Conservation (phyloP, 768 basidiomycete genomes). For the Boletales sp. region DNA sequence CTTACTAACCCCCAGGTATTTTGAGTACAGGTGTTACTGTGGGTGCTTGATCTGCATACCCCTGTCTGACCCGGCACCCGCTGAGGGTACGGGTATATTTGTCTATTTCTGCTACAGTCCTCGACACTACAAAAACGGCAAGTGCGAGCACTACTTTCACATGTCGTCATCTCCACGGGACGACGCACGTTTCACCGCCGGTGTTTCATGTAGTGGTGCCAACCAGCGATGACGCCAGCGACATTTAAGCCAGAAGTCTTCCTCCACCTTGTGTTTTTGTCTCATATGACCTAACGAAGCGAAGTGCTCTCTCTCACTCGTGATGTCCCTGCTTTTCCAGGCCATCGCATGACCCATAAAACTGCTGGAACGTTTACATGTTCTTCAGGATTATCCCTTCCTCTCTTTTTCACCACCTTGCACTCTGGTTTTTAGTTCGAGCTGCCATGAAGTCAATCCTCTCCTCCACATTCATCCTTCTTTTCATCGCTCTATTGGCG, state of each 20-base stretch:
- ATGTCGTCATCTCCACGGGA: not conserved
- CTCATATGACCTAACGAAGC: not conserved
- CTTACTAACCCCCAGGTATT: no score
- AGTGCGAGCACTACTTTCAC: not conserved
- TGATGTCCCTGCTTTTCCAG: not conserved
- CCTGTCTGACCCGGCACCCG: no score
- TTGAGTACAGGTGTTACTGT: no score
- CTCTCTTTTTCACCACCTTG: not conserved
- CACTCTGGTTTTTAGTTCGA: no score
- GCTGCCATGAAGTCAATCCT: slow-evolving; percentile 5
- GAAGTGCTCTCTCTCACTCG: not conserved
- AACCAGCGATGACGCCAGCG: not conserved
- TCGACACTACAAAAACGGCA: not conserved
- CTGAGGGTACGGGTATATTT: no score
- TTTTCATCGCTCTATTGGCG: slow-evolving; percentile 2
- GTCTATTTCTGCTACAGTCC: no score
- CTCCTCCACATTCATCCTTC: not conserved
- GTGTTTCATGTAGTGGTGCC: not conserved
- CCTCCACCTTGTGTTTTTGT: not conserved
- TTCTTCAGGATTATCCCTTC: not conserved
- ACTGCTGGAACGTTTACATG: not conserved
- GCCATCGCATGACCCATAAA: slow-evolving; percentile 4
- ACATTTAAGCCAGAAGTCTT: not conserved
- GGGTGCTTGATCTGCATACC: no score
- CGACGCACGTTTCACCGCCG: not conserved